Percentiles rank a stretch among this genome's conserved stretches.
Evolutionary conservation across 2,329 filamentous ascomycete species (phyloP).

Genomic region (Aspergillus sp.): DNA sequence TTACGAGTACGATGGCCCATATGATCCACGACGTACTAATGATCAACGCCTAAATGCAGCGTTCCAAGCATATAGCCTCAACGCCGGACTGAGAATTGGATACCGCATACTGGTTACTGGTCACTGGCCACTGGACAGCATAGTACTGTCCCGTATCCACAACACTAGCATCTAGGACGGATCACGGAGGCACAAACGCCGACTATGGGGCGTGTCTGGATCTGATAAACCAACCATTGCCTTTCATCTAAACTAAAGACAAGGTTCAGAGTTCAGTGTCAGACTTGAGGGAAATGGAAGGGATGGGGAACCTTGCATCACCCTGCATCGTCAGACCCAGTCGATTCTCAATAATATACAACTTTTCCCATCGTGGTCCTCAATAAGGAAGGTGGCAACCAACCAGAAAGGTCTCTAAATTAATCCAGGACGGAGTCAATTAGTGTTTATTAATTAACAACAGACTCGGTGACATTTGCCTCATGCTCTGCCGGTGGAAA

Average conservation of each 20-base stretch:
- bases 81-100: not conserved
- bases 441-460: not conserved
- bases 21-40: not conserved
- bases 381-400: not conserved
- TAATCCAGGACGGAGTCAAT: not conserved
- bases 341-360: not conserved
- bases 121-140: not conserved
- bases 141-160: not conserved
- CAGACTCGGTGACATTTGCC: not conserved
- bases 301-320: not conserved
- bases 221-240: not conserved
- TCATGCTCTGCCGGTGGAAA: not conserved
- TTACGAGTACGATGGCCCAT: not conserved
- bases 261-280: not conserved
- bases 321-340: not conserved
- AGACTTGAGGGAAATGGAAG: not conserved
- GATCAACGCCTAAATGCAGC: not conserved
- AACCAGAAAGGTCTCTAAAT: not conserved
- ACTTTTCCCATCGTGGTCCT: not conserved
- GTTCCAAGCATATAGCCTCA: not conserved
- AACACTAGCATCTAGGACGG: not conserved
- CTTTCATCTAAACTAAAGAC: not conserved
- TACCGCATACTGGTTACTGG: not conserved
- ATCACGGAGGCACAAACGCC: not conserved
- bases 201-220: not conserved